phyloP scores from a whole-genome alignment of 768 basidiomycete species.

The Suillus decipiens region DNA sequence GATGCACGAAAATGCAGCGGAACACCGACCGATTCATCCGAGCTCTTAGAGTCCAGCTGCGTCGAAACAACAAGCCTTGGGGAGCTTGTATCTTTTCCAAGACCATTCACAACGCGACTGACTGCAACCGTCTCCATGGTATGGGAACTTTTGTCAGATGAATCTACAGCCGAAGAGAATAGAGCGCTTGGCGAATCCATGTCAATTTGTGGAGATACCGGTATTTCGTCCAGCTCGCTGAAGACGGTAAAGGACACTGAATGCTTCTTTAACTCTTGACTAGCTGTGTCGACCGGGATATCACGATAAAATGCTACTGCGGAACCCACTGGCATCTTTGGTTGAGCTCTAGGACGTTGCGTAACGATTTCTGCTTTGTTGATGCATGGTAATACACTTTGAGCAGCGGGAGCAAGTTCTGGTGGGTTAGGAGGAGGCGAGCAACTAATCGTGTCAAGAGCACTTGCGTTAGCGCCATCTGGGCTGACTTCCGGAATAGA shows the following conservation, averaged over 20 bases:
- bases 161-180: slow-evolving; percentile 21
- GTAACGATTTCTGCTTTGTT: slow-evolving; percentile 26
- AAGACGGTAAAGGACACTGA: slow-evolving; percentile 75
- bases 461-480: slow-evolving; percentile 15
- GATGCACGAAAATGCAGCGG: slow-evolving; percentile 1
- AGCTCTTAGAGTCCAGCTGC: slow-evolving; percentile 48
- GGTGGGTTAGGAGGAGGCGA: slow-evolving; percentile 61
- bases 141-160: slow-evolving; percentile 12
- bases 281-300: slow-evolving; percentile 53
- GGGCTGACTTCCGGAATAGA: slow-evolving; percentile 23
- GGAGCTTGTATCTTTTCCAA: slow-evolving; percentile 14
- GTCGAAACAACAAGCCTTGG: slow-evolving; percentile 25
- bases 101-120: slow-evolving; percentile 18
- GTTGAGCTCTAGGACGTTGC: slow-evolving; percentile 53
- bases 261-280: slow-evolving; percentile 46
- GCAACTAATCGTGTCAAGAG: slow-evolving; percentile 59
- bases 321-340: slow-evolving; percentile 72
- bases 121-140: slow-evolving; percentile 14
- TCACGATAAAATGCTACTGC: slow-evolving; percentile 75
- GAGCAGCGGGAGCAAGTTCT: slow-evolving; percentile 31
- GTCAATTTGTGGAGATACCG: slow-evolving; percentile 9
- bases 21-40: slow-evolving; percentile 55
- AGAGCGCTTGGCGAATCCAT: slow-evolving; percentile 26
- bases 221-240: slow-evolving; percentile 64
- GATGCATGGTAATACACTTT: slow-evolving; percentile 30